Evolutionary conservation across 2,329 filamentous ascomycete genomes (phyloP).

Genomic region (Coleophoma eucalyptorum): DNA sequence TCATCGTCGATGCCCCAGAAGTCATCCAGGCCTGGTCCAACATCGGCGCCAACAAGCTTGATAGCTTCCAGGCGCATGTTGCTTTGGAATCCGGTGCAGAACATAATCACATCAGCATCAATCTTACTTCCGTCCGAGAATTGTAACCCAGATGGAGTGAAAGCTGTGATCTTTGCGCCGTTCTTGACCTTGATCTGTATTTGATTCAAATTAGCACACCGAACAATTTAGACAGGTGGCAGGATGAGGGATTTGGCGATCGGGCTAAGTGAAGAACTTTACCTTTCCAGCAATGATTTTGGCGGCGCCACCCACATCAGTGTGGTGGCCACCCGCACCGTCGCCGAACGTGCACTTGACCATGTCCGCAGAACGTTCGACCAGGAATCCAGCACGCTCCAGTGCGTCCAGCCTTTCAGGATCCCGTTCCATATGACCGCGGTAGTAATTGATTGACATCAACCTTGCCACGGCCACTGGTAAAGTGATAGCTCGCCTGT

Average conservation of each 20-base stretch:
- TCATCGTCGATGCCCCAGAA: slow-evolving; percentile 43
- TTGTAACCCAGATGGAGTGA: slow-evolving; percentile 14
- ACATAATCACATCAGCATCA: slow-evolving; percentile 45
- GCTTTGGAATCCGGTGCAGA: slow-evolving; percentile 39
- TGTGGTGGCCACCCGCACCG: slow-evolving; percentile 52
- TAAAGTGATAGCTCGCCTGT: neutral
- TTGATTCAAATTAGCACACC: no score
- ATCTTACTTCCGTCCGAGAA: slow-evolving; percentile 39
- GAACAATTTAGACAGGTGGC: no score
- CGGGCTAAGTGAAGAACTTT: no score
- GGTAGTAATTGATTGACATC: neutral
- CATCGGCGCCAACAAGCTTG: slow-evolving; percentile 42
- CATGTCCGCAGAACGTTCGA: neutral
- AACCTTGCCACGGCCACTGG: neutral
- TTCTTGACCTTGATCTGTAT: neutral
- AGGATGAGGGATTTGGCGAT: no score
- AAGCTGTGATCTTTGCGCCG: neutral
- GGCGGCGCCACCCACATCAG: slow-evolving; percentile 46
- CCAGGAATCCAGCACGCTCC: slow-evolving; percentile 1
- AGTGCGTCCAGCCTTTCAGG: neutral
- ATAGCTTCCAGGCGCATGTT: slow-evolving; percentile 45
- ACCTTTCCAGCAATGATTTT: slow-evolving; percentile 48
- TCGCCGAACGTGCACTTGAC: slow-evolving; percentile 53
- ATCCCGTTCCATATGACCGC: neutral
- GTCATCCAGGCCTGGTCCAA: slow-evolving; percentile 40